These are phyloP conservation scores for Bolboschoenoplectus hybrid DNA, from an alignment of 202 grass and related monocot genomes.

Conservation along the genomic window DNA sequence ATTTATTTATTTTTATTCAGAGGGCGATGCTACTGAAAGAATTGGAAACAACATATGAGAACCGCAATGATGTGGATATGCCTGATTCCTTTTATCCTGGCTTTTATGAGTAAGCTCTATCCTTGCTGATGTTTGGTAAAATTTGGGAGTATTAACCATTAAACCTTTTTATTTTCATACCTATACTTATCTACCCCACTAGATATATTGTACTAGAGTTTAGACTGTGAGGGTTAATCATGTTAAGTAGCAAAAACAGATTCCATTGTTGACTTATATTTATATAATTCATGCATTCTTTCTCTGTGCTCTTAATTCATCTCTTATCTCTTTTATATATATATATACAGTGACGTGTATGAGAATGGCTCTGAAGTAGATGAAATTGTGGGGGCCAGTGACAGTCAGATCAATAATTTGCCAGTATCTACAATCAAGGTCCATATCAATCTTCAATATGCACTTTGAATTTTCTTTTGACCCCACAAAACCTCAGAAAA, in stretches of 20 bases:
- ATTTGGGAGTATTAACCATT: background rate
- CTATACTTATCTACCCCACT: background rate
- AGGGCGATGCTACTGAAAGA: slow-evolving; percentile 58
- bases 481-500: background rate
- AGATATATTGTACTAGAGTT: background rate
- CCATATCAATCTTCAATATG: background rate
- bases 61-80: slow-evolving; percentile 42
- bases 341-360: slow-evolving; percentile 57
- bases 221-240: background rate
- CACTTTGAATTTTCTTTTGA: slow-evolving; percentile 12
- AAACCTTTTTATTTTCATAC: background rate
- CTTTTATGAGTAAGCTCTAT: slow-evolving; percentile 3
- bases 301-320: background rate
- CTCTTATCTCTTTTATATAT: background rate
- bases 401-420: slow-evolving; percentile 69
- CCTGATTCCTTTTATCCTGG: slow-evolving; percentile 39
- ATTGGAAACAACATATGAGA: slow-evolving; percentile 51
- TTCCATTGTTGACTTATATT: background rate
- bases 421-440: slow-evolving; percentile 71
- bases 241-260: background rate
- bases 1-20: slow-evolving; percentile 42
- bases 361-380: slow-evolving; percentile 49
- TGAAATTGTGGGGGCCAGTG: slow-evolving; percentile 58
- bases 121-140: background rate
- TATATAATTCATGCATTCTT: background rate